phyloP scores from a whole-genome alignment of 306 rosid genomes.

The Pyrus communis region DNA sequence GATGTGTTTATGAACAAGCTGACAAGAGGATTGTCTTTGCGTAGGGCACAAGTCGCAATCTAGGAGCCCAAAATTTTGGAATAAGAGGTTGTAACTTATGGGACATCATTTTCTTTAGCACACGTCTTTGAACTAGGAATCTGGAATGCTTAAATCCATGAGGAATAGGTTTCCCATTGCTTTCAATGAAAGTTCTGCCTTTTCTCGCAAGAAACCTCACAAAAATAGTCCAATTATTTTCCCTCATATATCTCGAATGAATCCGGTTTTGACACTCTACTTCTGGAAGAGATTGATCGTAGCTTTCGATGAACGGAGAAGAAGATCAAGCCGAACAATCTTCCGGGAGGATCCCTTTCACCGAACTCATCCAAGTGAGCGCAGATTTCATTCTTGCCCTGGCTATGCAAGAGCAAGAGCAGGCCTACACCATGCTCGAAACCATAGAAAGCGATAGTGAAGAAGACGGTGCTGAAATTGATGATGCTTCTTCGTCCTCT shows the following conservation, averaged over 20 bases:
- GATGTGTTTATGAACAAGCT: neutral
- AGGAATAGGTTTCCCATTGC: conserved; percentile 44
- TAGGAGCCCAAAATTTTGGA: conserved; percentile 18
- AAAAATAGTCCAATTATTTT: neutral
- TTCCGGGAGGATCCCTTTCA: conserved; percentile 39
- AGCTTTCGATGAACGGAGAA: conserved; percentile 35
- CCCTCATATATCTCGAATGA: conserved; percentile 25
- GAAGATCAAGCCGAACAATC: conserved; percentile 47
- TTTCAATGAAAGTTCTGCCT: conserved; percentile 46
- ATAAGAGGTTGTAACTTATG: conserved; percentile 30
- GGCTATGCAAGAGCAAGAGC: conserved; percentile 56
- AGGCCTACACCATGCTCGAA: conserved; percentile 26
- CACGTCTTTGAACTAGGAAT: conserved; percentile 36
- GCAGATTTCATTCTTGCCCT: conserved; percentile 48
- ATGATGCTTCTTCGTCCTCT: conserved; percentile 6
- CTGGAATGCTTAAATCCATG: conserved; percentile 40
- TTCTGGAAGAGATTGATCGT: conserved; percentile 1
- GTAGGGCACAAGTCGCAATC: conserved; percentile 1
- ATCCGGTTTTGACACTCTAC: conserved; percentile 1
- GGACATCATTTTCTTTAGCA: conserved; percentile 25
- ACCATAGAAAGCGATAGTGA: conserved; percentile 49
- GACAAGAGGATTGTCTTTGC: neutral
- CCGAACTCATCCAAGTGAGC: conserved; percentile 49
- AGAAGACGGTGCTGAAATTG: conserved; percentile 17
- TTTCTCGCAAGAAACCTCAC: conserved; percentile 28